Evolutionary conservation across 78 protist genomes (phyloP), one percentile per base, ranked within the genome.

Genomic region (Guillardia theta): DNA sequence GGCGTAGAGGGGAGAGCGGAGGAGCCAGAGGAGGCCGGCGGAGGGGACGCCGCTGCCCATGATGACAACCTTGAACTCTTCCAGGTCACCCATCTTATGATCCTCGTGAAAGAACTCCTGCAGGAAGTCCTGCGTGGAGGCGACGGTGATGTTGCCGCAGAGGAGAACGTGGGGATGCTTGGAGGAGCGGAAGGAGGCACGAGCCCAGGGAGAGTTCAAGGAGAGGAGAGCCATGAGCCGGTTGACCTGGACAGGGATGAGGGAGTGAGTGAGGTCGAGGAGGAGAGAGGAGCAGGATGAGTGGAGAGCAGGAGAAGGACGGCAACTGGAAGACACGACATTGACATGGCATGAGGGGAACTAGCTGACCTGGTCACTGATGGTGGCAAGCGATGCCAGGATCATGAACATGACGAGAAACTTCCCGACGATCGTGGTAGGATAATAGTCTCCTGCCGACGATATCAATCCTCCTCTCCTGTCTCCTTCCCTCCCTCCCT

Each of bases 401-500:
- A 78, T 78, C 90, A 78, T 78, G 1, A 36, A 2, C 41, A 78
- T 43, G 15, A 48, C 44, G 48, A 37, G 48, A 21, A 78, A 21
- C 48, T 78, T 78, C 43, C 90, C 90, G 15, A 78, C 24, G 6
- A 43, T 30, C 4, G 90, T 27, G 1, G 48, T 78, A 27, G 90
- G 90, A 19, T 43, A 78, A 48, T 43, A 78, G 90, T 78, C 90
- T 24, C 90, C 90, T n/a, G n/a, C n/a, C n/a, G n/a, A n/a, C n/a
- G n/a, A n/a, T n/a, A n/a, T n/a, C n/a, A n/a, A n/a, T n/a, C n/a
- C 10, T n/a, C n/a, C n/a, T n/a, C n/a, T n/a, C 58, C 58, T 50
- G 30, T 50, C 58, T 50, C 58, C 58, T 15, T 15, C 88, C 4
- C 48, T 33, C 48, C 45, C 12, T n/a, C 45, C 18, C 88, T 22